phyloP scores from a whole-genome alignment of 148 eudicot species.

The Vaccinium macrocarpon region DNA sequence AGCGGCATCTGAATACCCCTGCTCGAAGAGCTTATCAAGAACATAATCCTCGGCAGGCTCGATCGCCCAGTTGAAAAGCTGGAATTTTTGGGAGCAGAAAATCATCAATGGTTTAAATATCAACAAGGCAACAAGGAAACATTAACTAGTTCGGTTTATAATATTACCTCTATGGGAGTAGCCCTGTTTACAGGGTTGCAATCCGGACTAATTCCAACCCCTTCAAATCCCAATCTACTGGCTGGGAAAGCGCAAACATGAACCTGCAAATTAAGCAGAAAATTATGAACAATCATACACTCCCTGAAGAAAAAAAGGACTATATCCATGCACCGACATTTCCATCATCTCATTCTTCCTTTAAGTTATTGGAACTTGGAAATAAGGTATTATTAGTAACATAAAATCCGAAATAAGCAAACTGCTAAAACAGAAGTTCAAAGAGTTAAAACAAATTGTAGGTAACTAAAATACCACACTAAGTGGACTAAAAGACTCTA shows the following conservation, averaged over 20 bases:
- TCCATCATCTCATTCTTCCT: background rate
- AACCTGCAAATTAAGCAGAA: constrained; percentile 48
- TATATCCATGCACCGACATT: background rate
- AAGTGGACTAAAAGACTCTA: background rate
- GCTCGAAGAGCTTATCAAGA: constrained; percentile 81
- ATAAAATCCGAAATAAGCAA: background rate
- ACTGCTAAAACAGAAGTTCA: background rate
- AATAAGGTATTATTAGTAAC: background rate
- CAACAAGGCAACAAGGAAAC: background rate
- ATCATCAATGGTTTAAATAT: constrained; percentile 8
- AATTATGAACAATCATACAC: background rate
- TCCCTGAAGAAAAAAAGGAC: background rate
- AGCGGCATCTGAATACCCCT: constrained; percentile 80
- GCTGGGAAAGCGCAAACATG: constrained; percentile 94
- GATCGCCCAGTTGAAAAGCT: constrained; percentile 95
- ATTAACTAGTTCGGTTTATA: background rate
- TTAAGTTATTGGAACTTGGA: too few relatives aligned
- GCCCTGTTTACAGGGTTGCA: constrained; percentile 86
- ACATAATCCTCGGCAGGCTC: constrained; percentile 84
- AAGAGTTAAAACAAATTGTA: background rate
- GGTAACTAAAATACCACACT: background rate
- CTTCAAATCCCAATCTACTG: constrained; percentile 66
- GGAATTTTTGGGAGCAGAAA: constrained; percentile 13
- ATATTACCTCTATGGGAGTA: constrained; percentile 70
- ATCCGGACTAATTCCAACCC: constrained; percentile 93